phyloP scores from a whole-genome alignment of 2,329 filamentous ascomycete genomes.

The Colletotrichum sp. region DNA sequence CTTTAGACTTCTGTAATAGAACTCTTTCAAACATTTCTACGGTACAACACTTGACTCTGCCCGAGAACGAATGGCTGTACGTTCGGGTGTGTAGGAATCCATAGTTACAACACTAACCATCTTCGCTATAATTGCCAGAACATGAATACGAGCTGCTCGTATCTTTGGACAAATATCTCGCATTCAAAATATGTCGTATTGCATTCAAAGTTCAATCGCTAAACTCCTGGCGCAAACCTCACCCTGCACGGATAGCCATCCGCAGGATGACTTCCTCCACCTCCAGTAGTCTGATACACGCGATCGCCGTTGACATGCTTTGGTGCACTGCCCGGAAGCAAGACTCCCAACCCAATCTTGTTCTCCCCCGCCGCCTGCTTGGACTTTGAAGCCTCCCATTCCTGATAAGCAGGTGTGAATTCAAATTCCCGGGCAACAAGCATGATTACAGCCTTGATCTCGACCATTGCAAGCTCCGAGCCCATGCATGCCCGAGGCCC shows the following conservation, averaged over 20 bases:
- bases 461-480: constrained; percentile 2
- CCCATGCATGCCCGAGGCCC: constrained; percentile 1
- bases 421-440: not conserved
- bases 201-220: not conserved
- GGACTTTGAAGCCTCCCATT: not conserved
- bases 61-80: too few species aligned
- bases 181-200: not conserved
- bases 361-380: not conserved
- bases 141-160: not conserved
- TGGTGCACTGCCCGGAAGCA: not conserved
- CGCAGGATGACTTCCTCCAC: not conserved
- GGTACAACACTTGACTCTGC: too few species aligned
- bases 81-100: too few species aligned
- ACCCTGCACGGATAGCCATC: constrained; percentile 2
- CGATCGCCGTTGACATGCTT: not conserved
- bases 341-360: not conserved
- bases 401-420: not conserved
- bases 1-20: not conserved
- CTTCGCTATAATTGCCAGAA: too few species aligned
- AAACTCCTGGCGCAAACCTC: not conserved
- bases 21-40: too few species aligned
- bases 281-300: constrained; percentile 1
- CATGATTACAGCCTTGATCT: not conserved
- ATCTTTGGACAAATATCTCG: fast-evolving
- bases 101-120: too few species aligned